Base-by-base conservation (phyloP, 2,329 filamentous ascomycete genomes). In the Samsoniella hepiali region DNA sequence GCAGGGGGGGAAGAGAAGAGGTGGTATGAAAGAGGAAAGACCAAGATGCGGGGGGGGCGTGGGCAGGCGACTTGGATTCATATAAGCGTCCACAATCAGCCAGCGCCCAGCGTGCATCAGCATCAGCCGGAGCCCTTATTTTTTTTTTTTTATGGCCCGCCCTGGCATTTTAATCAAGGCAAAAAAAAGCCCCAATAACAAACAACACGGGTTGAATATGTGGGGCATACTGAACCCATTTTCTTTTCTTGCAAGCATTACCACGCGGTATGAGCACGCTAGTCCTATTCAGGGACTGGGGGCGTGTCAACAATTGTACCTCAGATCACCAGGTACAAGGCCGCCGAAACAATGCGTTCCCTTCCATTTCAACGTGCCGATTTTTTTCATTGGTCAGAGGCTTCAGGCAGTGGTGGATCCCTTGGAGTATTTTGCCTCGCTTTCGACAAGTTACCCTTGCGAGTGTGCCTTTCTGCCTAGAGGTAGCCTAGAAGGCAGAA, bases 31-130 rank as follows among this genome's bases (percentile, higher is more conserved):
- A 55, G 60, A 54, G 63, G 66, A 62, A 64, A 67, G 67, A 54
- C 34, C 15, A 64, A 62, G 56, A 58, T 68, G 72, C 63, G 74
- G 73, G 73, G 70, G 68, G 70, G 68, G 68, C 50, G 59, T 42
- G 62, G 42, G 56, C 63, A 67, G 63, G 45, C 45, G 64, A 67
- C 66, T 68, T 60, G 58, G 64, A 64, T 66, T 62, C 69, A 74
- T 76, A 76, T 77, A 76, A 68, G 71, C 68, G 72, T 68, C 67
- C 67, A 69, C 71, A 76, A 77, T 77, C 75, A 76, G 76, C 76
- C 75, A 76, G 74, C 69, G 68, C 69, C 67, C 65, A 31, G 57
- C n/a, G 44, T 32, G 15, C 10, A 10, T 17, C 40, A 38, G 64
- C 65, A 72, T 72, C 70, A 72, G 69, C 71, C 69, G 65, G 65